Percentiles rank a stretch among this genome's conserved stretches.
phyloP scores from a whole-genome alignment of 331 rosid species.

The Acacia pycnantha region DNA sequence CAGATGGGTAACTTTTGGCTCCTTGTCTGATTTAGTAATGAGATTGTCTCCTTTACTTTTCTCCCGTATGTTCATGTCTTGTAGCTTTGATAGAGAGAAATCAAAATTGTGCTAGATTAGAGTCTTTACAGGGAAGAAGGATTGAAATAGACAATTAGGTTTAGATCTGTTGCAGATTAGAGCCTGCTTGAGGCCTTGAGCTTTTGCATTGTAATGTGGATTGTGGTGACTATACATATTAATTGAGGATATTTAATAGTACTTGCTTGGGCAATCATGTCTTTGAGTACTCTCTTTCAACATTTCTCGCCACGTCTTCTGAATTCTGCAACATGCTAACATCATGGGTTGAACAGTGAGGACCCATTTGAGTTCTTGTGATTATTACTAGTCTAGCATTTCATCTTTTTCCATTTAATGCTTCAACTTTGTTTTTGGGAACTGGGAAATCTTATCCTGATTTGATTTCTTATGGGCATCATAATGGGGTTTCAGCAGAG shows the following conservation, averaged over 20 bases:
- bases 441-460: background rate
- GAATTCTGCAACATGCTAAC: constrained; percentile 20
- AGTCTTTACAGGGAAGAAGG: constrained; percentile 33
- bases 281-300: background rate
- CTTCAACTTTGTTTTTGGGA: background rate
- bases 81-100: constrained; percentile 11
- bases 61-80: constrained; percentile 24
- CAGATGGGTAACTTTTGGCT: constrained; percentile 48
- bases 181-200: constrained; percentile 23
- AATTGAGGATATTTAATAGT: background rate
- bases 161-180: constrained; percentile 22
- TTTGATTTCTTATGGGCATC: background rate
- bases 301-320: background rate
- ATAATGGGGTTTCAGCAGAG: background rate
- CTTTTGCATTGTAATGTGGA: constrained; percentile 28
- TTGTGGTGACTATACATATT: constrained; percentile 29
- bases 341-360: constrained; percentile 20
- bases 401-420: constrained; percentile 1
- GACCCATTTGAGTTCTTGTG: constrained; percentile 8
- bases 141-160: constrained; percentile 28
- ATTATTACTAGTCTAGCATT: background rate
- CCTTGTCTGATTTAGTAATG: constrained; percentile 42
- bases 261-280: constrained; percentile 5
- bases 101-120: constrained; percentile 31
- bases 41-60: constrained; percentile 49